Conservation (phyloP, 805 yeast genomes). For the Hanseniaspora singularis region DNA sequence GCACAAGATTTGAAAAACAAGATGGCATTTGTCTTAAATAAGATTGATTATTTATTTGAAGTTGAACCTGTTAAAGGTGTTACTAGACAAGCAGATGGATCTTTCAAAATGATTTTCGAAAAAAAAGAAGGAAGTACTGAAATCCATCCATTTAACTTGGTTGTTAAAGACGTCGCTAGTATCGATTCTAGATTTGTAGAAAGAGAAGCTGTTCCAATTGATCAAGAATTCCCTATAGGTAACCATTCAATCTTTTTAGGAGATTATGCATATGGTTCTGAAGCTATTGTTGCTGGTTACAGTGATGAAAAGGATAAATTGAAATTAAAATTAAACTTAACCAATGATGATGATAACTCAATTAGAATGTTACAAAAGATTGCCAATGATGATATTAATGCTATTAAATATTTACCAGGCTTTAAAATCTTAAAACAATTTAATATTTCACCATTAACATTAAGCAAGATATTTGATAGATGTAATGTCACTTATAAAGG, state of each 20-base stretch:
- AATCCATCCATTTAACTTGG: conserved; percentile 62
- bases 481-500: conserved; percentile 47
- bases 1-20: conserved; percentile 35
- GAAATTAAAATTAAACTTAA: conserved; percentile 39
- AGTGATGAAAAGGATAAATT: conserved; percentile 33
- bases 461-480: conserved; percentile 68
- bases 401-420: conserved; percentile 52
- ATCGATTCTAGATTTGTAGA: conserved; percentile 65
- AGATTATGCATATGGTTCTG: conserved; percentile 75
- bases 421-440: conserved; percentile 49
- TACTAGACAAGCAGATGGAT: conserved; percentile 56
- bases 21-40: conserved; percentile 51
- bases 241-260: conserved; percentile 70
- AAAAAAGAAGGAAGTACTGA: conserved; percentile 31
- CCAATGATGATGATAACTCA: conserved; percentile 38
- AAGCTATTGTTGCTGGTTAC: conserved; percentile 55
- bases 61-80: conserved; percentile 74
- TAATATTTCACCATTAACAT: conserved; percentile 47
- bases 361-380: conserved; percentile 54
- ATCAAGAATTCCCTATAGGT: conserved; percentile 67
- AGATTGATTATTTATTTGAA: conserved; percentile 46
- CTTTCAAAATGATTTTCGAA: conserved; percentile 61
- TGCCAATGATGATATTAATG: conserved; percentile 44
- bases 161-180: conserved; percentile 62
- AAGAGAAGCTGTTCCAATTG: conserved; percentile 62